A percentile compares a stretch with the other conserved stretches of the same genome.
Evolutionary conservation across 352 stramenopile species (phyloP).

Genomic region (Hyaloperonospora brassicae): DNA sequence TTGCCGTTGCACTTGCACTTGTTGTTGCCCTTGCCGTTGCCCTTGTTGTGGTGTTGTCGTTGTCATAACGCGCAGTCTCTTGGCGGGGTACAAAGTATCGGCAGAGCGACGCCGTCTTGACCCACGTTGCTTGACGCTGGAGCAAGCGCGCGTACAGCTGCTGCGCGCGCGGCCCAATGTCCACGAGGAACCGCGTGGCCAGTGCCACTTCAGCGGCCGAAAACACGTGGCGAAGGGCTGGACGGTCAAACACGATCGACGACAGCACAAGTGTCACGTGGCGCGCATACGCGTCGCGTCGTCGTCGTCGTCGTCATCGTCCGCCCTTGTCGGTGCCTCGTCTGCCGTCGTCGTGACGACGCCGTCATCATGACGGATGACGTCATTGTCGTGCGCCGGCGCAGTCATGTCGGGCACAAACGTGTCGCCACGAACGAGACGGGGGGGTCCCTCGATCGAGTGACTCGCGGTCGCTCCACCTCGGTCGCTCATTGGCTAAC

Average conservation of each 20-base stretch:
- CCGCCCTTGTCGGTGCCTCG: conserved; percentile 17
- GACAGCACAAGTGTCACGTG: conserved; percentile 54
- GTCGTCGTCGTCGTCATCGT: conserved; percentile 44
- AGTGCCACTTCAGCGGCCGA: conserved; percentile 35
- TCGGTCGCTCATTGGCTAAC: no score
- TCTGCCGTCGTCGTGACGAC: neutral
- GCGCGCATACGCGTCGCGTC: conserved; percentile 65
- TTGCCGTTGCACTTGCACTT: no score
- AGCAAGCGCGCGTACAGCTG: conserved; percentile 72
- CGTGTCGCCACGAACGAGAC: no score
- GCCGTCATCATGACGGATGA: no score
- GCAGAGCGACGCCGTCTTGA: conserved; percentile 53
- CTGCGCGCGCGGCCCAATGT: conserved; percentile 41
- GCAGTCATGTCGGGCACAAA: no score
- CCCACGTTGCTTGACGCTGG: conserved; percentile 71
- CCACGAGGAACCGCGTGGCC: conserved; percentile 38
- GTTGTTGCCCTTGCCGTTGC: neutral
- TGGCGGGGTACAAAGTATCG: conserved; percentile 36
- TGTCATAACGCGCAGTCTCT: neutral
- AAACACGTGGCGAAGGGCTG: conserved; percentile 45
- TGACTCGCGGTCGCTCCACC: no score
- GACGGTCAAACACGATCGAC: conserved; percentile 32
- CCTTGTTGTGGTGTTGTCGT: no score
- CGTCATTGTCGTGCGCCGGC: no score
- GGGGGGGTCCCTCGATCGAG: no score